Base-by-base conservation (phyloP, 163 green algal genomes). In the Scenedesmus sp. region DNA sequence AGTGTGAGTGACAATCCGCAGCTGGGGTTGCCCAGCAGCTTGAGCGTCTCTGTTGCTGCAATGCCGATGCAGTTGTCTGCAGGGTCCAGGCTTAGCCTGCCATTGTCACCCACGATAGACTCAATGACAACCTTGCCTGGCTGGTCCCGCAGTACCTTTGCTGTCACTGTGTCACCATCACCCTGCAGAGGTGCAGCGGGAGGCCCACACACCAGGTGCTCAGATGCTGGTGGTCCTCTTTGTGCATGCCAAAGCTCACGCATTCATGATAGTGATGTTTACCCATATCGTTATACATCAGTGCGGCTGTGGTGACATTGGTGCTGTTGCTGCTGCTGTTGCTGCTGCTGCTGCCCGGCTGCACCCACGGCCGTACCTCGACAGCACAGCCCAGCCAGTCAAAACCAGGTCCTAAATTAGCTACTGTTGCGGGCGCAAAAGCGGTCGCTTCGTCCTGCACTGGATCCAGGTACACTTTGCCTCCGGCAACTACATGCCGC, bases 311-410 rank as follows among this genome's bases (percentile, higher is more conserved):
- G 52, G 23, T 79, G 23, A 52, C 70, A 79, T 23, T 3, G 70
- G 23, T 79, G 70, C 23, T 64, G 74, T 54, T 92, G 76, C 81
- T 67, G 55, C 64, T 85, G 88, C 34, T 52, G 57, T 18, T n/a
- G 18, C n/a, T 89, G 34, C 76, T 88, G 88, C 62, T 74, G 15
- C 57, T 86, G 7, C 67, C 55, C 74, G 3, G 4, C 16, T 52
- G 59, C 74, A 55, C 55, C 46, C 56, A 46, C 16, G 13, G 26
- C 3, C 93, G 8, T 84, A 98, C 97, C 94, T 99, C 95, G 12
- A 99, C 97, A 3, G 98, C 98, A 86, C 97, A 99, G n/a, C 98
- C 98, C 79, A 99, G 96, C 97, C 99, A 99, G 93, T 99, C 98
- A 77, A 99, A 99, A 54, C 98, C 98, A n/a, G 98, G 98, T 8